Conservation (phyloP, 331 rosid species). For the Rhamnella rubrinervis region DNA sequence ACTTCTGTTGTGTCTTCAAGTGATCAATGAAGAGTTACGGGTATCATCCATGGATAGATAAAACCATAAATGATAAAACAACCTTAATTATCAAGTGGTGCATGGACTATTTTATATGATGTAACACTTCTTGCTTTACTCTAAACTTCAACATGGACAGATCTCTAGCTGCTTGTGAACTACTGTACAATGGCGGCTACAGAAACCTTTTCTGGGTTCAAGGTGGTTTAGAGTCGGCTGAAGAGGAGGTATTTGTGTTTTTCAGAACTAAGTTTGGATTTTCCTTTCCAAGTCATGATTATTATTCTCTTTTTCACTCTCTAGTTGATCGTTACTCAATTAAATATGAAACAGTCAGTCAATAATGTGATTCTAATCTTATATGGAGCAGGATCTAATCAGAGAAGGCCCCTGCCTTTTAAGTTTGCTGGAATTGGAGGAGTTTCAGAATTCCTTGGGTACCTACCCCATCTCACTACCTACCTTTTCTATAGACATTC, state of each 20-base stretch:
- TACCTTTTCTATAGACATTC: slow-evolving; percentile 10
- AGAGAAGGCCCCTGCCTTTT: slow-evolving; percentile 80
- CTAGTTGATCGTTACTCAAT: slow-evolving; percentile 7
- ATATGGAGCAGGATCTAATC: slow-evolving; percentile 70
- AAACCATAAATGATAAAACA: not conserved
- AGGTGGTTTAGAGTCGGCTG: slow-evolving; percentile 92
- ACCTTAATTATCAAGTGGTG: not conserved
- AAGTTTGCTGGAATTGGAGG: slow-evolving; percentile 93
- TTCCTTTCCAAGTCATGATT: slow-evolving; percentile 9
- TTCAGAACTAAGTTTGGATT: not conserved
- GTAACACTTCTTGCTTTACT: not conserved
- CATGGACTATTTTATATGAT: not conserved
- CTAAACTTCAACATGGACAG: slow-evolving; percentile 34
- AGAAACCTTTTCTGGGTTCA: slow-evolving; percentile 93
- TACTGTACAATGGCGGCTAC: slow-evolving; percentile 76
- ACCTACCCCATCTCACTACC: slow-evolving; percentile 18
- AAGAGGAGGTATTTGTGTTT: slow-evolving; percentile 68
- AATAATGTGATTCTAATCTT: slow-evolving; percentile 17
- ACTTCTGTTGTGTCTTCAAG: not conserved
- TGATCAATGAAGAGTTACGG: not conserved
- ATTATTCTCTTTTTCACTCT: slow-evolving; percentile 4
- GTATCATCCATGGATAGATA: not conserved
- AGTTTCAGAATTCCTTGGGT: slow-evolving; percentile 88
- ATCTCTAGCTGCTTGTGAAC: slow-evolving; percentile 88
- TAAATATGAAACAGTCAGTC: slow-evolving; percentile 15